These are phyloP conservation scores for Cylindrotheca closterium DNA, from an alignment of 108 stramenopile genomes.

Conservation along the genomic window DNA sequence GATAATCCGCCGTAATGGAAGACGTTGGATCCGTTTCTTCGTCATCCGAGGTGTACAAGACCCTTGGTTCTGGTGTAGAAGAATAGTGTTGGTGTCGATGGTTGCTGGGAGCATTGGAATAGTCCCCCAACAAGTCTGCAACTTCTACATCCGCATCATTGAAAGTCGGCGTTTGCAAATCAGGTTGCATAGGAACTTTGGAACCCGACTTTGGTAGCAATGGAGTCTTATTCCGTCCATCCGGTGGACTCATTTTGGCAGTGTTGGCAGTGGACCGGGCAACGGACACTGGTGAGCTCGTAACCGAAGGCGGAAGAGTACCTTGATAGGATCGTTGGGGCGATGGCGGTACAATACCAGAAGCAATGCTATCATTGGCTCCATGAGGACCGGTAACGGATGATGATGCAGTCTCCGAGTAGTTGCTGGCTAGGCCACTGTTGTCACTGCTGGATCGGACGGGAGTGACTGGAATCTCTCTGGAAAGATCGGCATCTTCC, in stretches of 20 bases:
- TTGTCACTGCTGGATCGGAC: background rate
- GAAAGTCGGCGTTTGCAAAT: background rate
- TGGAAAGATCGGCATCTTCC: background rate
- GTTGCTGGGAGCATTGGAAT: background rate
- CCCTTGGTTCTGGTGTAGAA: conserved; percentile 2
- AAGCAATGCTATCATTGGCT: background rate
- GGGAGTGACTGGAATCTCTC: background rate
- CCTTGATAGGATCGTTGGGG: conserved; percentile 3
- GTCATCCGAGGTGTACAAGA: conserved; percentile 18
- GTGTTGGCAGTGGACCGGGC: background rate
- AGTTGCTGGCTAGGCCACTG: background rate
- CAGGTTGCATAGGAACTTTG: background rate
- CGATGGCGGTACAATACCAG: background rate
- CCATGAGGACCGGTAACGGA: no score
- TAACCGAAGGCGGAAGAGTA: no score
- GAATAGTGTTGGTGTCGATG: background rate
- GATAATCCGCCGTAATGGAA: conserved; percentile 14
- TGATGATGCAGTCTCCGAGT: no score
- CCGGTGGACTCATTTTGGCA: no score
- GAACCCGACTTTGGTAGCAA: background rate
- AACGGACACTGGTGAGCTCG: background rate
- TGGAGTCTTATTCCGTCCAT: background rate
- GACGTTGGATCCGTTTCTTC: conserved; percentile 36
- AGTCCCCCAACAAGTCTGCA: conserved; percentile 10
- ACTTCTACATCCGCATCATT: background rate